phyloP scores from a whole-genome alignment of 768 basidiomycete genomes.

The Royoungia palumana region DNA sequence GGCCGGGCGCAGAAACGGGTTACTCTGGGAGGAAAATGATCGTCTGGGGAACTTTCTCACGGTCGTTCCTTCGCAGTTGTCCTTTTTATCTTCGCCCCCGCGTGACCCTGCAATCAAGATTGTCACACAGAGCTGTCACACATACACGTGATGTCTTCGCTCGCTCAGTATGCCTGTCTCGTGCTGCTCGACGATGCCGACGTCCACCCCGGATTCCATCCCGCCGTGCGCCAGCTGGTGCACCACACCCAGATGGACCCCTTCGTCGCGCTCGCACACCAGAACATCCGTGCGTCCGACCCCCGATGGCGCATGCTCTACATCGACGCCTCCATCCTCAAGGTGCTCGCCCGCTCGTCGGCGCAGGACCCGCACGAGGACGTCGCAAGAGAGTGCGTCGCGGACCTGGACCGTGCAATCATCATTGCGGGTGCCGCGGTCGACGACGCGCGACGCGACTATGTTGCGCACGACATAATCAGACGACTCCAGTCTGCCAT shows the following conservation, averaged over 20 bases:
- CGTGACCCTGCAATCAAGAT: slow-evolving; percentile 38
- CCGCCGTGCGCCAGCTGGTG: slow-evolving; percentile 8
- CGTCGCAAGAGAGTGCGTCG: slow-evolving; percentile 45
- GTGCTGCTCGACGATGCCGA: slow-evolving; percentile 9
- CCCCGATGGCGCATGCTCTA: slow-evolving; percentile 66
- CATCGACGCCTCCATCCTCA: slow-evolving; percentile 69
- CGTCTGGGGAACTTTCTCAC: slow-evolving; percentile 53
- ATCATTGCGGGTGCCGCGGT: slow-evolving; percentile 74
- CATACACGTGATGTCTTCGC: neutral
- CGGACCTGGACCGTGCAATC: slow-evolving; percentile 71
- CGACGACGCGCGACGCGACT: slow-evolving; percentile 54
- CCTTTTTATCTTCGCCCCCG: slow-evolving; percentile 60
- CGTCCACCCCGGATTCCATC: slow-evolving; percentile 3
- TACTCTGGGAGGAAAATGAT: slow-evolving; percentile 44
- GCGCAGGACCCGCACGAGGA: slow-evolving; percentile 11
- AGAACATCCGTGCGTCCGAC: slow-evolving; percentile 43
- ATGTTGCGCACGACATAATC: slow-evolving; percentile 61
- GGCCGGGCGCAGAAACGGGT: slow-evolving; percentile 34
- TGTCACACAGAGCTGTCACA: slow-evolving; percentile 38
- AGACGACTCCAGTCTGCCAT: slow-evolving; percentile 49
- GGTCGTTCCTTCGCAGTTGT: slow-evolving; percentile 41
- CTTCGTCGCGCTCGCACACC: slow-evolving; percentile 48
- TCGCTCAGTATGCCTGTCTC: slow-evolving; percentile 9
- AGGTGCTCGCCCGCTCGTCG: slow-evolving; percentile 39
- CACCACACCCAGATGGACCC: slow-evolving; percentile 21